Evolutionary conservation across 2,329 filamentous ascomycete genomes (phyloP).

Genomic region (Thelonectria olida): DNA sequence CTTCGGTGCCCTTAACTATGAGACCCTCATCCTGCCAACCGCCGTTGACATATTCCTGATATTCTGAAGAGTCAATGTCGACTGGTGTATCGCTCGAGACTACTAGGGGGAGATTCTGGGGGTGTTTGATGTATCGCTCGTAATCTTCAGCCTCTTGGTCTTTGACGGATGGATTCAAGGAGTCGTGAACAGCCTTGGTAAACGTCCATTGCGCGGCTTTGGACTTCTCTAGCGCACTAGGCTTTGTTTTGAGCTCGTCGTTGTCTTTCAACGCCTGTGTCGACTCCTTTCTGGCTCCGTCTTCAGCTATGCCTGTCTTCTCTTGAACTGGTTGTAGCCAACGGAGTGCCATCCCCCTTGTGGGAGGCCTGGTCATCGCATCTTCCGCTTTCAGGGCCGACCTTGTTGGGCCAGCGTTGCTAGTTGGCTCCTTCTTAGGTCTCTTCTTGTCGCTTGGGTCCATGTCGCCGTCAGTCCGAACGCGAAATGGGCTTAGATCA

Average conservation of each 20-base stretch:
- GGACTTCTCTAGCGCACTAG: constrained; percentile 75
- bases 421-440: constrained; percentile 73
- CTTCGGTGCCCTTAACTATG: constrained; percentile 59
- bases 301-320: constrained; percentile 38
- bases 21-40: constrained; percentile 69
- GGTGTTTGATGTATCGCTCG: constrained; percentile 86
- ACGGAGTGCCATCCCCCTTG: constrained; percentile 63
- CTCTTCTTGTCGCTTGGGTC: constrained; percentile 70
- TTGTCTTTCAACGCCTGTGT: constrained; percentile 27
- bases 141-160: constrained; percentile 85
- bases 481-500: constrained; percentile 88
- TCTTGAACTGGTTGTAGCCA: constrained; percentile 66
- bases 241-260: constrained; percentile 56
- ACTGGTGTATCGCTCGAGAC: constrained; percentile 73
- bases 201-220: constrained; percentile 90
- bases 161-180: constrained; percentile 84
- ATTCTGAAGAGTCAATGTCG: constrained; percentile 70
- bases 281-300: constrained; percentile 22
- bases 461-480: constrained; percentile 72
- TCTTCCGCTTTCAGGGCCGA: constrained; percentile 48
- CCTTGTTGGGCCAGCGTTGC: constrained; percentile 59
- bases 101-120: constrained; percentile 86
- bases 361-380: constrained; percentile 49
- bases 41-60: constrained; percentile 82
- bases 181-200: constrained; percentile 84